Evolutionary conservation across 176 grass and related monocot genomes (phyloP).

Genomic region (Aegilops longissima): DNA sequence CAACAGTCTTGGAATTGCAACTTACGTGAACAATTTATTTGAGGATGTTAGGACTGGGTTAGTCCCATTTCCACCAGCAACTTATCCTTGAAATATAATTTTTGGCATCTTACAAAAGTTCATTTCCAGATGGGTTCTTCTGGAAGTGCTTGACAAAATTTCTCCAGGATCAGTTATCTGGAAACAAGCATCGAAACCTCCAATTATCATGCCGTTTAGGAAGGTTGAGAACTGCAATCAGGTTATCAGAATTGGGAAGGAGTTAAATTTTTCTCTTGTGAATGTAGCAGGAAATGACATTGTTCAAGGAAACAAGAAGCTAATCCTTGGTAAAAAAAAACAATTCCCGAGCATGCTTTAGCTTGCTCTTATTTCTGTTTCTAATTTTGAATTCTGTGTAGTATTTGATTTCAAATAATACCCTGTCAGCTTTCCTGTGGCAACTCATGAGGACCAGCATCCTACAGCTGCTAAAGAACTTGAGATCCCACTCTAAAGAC

Average conservation of each 20-base stretch:
- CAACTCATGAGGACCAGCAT: constrained; percentile 98
- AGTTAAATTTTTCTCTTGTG: constrained; percentile 85
- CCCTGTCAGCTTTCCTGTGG: constrained; percentile 78
- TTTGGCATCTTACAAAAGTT: background rate
- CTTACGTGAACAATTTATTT: constrained; percentile 95
- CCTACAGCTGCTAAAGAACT: constrained; percentile 84
- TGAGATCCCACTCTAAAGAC: constrained; percentile 87
- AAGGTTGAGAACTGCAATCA: constrained; percentile 98
- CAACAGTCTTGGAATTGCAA: constrained; percentile 90
- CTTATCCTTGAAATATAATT: background rate
- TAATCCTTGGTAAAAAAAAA: constrained; percentile 66
- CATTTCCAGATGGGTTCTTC: constrained; percentile 83
- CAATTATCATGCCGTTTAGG: constrained; percentile 97
- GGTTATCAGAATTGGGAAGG: constrained; percentile 80
- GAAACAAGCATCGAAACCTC: constrained; percentile 93
- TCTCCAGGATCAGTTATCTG: constrained; percentile 83
- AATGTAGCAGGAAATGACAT: constrained; percentile 97
- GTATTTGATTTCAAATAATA: background rate
- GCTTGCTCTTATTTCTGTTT: background rate
- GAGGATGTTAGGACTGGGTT: constrained; percentile 98
- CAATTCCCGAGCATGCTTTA: background rate
- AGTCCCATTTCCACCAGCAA: background rate
- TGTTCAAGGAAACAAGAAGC: constrained; percentile 98
- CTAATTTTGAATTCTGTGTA: background rate
- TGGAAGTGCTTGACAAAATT: constrained; percentile 96